Evolutionary conservation across 1,139 yeast genomes (phyloP), one percentile per base, ranked within the genome.

Genomic region (Sporopachydermia cereana): DNA sequence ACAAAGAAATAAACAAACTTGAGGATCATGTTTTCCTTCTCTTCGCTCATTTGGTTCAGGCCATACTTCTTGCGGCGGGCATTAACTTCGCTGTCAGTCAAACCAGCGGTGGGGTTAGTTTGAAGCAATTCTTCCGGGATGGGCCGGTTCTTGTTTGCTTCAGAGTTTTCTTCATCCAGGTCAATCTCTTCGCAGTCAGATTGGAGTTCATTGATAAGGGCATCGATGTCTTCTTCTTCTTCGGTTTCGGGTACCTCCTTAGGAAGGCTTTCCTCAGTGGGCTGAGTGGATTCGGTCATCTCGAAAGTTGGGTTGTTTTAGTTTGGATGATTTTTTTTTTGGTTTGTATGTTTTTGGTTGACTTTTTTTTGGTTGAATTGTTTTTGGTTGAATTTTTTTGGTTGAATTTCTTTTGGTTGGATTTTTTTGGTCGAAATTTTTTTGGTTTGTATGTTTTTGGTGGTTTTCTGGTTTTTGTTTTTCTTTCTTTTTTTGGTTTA

Each of bases 61-160:
- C 82, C 82, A 53, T 63, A 74, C 72, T 72, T 74, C 72, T 75
- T 76, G 66, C 80, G 72, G 66, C 82, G 74, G 63, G 61, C 66
- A 57, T 59, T 60, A 49, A 74, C 77, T 56, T 76, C 82, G 45
- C 68, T 73, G 47, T 64, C 60, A 51, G 70, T 57, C 53, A 76
- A 67, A 71, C 82, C 82, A 49, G 64, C 58, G 54, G 71, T 57
- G 49, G 77, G 71, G 64, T 72, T 75, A 50, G 81, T 76, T 53
- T 70, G n/a, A n/a, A n/a, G n/a, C n/a, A n/a, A n/a, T n/a, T n/a
- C n/a, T n/a, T n/a, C n/a, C 63, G 57, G 71, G 67, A 52, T 71
- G 67, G 58, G 71, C 75, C 50, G 29, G 29, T n/a, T n/a, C n/a
- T n/a, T n/a, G 29, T 25, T 25, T 7, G 29, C 14, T 25, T 25